Conservation (phyloP, 106 monocot species). For the Gastrodia elata region DNA sequence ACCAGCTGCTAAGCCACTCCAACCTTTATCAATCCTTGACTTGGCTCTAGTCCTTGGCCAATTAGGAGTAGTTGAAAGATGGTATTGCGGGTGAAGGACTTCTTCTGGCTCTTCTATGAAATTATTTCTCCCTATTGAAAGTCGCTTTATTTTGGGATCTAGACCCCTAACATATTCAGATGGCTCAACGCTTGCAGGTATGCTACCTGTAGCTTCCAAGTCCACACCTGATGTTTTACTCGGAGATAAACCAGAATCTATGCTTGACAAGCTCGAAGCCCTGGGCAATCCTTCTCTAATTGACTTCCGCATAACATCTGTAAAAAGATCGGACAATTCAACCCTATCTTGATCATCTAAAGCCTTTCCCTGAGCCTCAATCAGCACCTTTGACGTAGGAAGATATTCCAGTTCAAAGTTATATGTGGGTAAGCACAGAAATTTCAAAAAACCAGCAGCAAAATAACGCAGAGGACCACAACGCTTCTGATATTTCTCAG, state of each 20-base stretch:
- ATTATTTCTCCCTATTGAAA: conserved; percentile 75
- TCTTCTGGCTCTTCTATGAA: conserved; percentile 59
- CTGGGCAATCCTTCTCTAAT: conserved; percentile 58
- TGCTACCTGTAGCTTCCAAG: conserved; percentile 31
- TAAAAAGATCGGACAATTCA: conserved; percentile 45
- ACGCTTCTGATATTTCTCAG: conserved; percentile 84
- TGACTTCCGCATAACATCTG: conserved; percentile 56
- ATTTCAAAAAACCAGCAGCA: conserved; percentile 79
- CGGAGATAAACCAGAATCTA: conserved; percentile 82
- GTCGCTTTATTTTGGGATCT: conserved; percentile 69
- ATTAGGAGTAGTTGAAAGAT: conserved; percentile 41
- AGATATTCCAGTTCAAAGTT: conserved; percentile 89
- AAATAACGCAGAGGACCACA: conserved; percentile 95
- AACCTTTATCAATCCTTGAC: conserved; percentile 58
- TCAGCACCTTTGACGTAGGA: conserved; percentile 36
- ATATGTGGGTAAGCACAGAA: conserved; percentile 82
- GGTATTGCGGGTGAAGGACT: conserved; percentile 62
- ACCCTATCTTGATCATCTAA: conserved; percentile 26
- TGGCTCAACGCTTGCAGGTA: conserved; percentile 57
- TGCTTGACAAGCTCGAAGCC: conserved; percentile 84
- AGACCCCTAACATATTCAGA: conserved; percentile 78
- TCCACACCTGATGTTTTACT: conserved; percentile 44
- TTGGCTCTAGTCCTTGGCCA: conserved; percentile 84
- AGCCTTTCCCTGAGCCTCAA: conserved; percentile 21
- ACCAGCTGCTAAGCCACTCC: conserved; percentile 20